A percentile compares a stretch with the other conserved stretches of the same genome.
These are phyloP conservation scores for Fusarium sp. DNA, from an alignment of 2,329 filamentous ascomycete genomes.

Conservation along the genomic window DNA sequence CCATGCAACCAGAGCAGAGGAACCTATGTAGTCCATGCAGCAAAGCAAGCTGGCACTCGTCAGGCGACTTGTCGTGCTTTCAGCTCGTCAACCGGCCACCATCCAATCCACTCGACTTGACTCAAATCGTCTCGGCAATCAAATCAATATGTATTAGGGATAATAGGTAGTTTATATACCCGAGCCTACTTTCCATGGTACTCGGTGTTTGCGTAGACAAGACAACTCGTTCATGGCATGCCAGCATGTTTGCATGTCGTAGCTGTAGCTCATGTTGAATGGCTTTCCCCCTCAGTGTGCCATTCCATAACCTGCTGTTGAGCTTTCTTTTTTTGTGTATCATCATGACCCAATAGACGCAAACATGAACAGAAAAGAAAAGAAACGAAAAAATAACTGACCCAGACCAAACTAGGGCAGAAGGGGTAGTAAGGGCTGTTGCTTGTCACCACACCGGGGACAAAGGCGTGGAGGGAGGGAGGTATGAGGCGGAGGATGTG, in stretches of 20 bases:
- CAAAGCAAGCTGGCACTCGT: neutral
- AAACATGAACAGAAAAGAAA: constrained; percentile 11
- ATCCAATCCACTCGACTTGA: neutral
- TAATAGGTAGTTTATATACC: neutral
- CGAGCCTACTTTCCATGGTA: constrained; percentile 13
- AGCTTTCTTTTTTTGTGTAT: constrained; percentile 40
- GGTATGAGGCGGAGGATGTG: neutral
- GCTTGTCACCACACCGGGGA: neutral
- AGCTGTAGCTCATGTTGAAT: constrained; percentile 53
- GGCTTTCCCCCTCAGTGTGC: constrained; percentile 38
- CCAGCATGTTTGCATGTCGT: constrained; percentile 19
- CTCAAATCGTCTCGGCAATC: neutral
- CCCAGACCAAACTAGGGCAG: constrained; percentile 2
- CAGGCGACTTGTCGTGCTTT: neutral
- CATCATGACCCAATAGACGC: constrained; percentile 30
- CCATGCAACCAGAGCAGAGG: constrained; percentile 9
- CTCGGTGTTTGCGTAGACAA: constrained; percentile 18
- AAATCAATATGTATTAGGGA: constrained; percentile 1
- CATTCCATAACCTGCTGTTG: constrained; percentile 41
- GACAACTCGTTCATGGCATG: constrained; percentile 16
- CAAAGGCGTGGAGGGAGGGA: constrained; percentile 4
- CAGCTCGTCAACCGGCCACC: neutral
- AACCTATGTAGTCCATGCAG: neutral
- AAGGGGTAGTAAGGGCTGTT: constrained; percentile 1
- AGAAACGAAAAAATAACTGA: neutral